Base-by-base conservation (phyloP, 108 stramenopile species). In the Cyclotella sp. region DNA sequence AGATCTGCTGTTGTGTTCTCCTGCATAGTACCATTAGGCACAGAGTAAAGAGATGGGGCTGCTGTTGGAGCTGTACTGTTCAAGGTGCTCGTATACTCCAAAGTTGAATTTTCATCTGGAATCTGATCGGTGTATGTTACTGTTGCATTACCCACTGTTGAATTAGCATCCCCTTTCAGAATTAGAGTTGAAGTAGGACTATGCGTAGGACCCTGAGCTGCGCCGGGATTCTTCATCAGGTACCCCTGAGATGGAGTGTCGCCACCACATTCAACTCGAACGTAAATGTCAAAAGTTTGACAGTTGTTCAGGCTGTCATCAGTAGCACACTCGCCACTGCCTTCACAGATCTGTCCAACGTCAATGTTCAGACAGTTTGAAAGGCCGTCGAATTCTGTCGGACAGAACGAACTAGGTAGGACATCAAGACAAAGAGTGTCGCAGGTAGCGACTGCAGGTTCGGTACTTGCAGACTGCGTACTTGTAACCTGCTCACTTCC, bases 261-360 rank as follows among this genome's bases (percentile, higher is more conserved):
- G 13, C 51, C 72, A 27, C 58, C 72, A 28, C 82, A 83, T 39
- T 72, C 67, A 45, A 83, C 76, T 62, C 82, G 55, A 46, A 69
- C 71, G 43, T 83, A 83, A 43, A 83, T 41, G 45, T 83, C 82
- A 57, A 57, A 77, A 0, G 82, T 83, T 15, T 71, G 75, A 53
- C 82, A 83, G 34, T 83, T 83, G 60, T 83, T 68, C 30, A 83
- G 60, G 24, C 65, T 63, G 42, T 83, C 82, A 68, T 54, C 30
- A 0, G 76, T 83, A 59, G 60, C 82, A 70, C 82, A 83, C 30
- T 83, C 82, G 18, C 82, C 82, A 41, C 57, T 45, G 26, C 45
- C 65, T 61, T 77, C 82, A 53, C 82, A 83, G n/a, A 83, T 43
- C 41, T 83, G 63, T 27, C 76, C 76, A 9, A 83, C 21, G 0